A percentile compares a stretch with the other conserved stretches of the same genome.
Conservation (phyloP, 1,284 basidiomycete species). For the Rhodotorula sp. region DNA sequence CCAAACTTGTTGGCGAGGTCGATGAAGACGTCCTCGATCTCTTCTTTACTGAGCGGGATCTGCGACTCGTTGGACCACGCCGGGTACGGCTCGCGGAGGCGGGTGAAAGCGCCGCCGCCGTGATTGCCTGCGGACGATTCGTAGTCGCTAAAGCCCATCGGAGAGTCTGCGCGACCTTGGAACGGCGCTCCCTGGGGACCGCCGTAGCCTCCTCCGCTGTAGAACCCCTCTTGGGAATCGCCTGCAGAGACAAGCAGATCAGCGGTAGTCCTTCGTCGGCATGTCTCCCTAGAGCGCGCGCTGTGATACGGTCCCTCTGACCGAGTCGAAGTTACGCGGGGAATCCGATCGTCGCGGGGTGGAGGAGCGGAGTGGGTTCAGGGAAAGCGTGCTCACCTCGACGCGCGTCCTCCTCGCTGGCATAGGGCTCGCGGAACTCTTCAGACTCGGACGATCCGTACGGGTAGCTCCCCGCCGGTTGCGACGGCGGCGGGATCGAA, state of each 20-base stretch:
- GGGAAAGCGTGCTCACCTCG: slow-evolving; percentile 14
- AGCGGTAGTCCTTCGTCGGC: background rate
- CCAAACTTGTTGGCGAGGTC: slow-evolving; percentile 99
- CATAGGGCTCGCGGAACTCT: slow-evolving; percentile 34
- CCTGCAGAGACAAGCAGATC: background rate
- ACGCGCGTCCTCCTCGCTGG: slow-evolving; percentile 24
- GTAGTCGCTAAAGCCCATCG: slow-evolving; percentile 37
- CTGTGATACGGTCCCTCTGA: background rate
- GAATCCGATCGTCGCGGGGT: background rate
- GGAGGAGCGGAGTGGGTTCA: background rate
- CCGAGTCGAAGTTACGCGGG: background rate
- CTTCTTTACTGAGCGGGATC: slow-evolving; percentile 95
- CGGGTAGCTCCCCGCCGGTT: background rate
- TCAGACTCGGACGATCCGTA: slow-evolving; percentile 22
- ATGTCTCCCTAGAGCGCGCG: background rate
- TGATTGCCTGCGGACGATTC: slow-evolving; percentile 30
- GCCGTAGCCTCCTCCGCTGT: slow-evolving; percentile 24
- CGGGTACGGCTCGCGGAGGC: slow-evolving; percentile 72
- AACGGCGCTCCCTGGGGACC: slow-evolving; percentile 24
- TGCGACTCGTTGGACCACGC: slow-evolving; percentile 89
- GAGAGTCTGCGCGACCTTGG: slow-evolving; percentile 36
- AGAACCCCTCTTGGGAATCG: slow-evolving; percentile 25
- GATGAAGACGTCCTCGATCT: slow-evolving; percentile 98
- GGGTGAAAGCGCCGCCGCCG: slow-evolving; percentile 21
- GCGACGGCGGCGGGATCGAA: background rate